These are phyloP conservation scores for Colletotrichum sp. DNA, from an alignment of 2,329 filamentous ascomycete species.

Conservation along the genomic window DNA sequence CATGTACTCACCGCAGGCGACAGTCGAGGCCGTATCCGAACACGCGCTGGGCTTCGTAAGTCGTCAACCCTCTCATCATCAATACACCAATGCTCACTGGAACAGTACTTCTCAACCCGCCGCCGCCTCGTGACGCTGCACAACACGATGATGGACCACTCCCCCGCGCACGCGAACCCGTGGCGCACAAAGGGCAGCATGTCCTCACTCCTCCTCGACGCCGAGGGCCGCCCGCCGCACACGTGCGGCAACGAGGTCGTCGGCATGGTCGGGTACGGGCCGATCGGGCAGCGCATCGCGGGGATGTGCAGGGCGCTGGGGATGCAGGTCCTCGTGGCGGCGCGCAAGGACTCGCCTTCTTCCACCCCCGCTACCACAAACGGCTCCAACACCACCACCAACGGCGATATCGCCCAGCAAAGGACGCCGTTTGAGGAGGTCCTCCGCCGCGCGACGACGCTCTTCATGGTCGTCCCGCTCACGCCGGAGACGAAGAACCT, in stretches of 20 bases:
- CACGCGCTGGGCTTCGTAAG: conserved; percentile 25
- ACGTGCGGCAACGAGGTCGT: conserved; percentile 30
- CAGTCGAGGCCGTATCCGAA: conserved; percentile 26
- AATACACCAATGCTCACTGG: not conserved
- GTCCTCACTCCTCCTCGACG: conserved; percentile 20
- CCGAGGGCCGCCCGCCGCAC: conserved; percentile 26
- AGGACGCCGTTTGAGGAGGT: conserved; percentile 23
- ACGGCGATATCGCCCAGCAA: not conserved
- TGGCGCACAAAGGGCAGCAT: conserved; percentile 23
- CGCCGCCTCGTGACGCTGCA: conserved; percentile 25
- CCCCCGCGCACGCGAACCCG: conserved; percentile 2
- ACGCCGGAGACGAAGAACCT: conserved; percentile 23
- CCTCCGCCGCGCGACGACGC: conserved; percentile 24
- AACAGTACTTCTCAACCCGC: conserved; percentile 26
- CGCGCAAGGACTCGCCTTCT: conserved; percentile 20
- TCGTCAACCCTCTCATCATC: not conserved
- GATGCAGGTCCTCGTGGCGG: conserved; percentile 28
- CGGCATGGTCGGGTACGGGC: conserved; percentile 31
- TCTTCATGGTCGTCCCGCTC: conserved; percentile 29
- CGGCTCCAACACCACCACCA: not conserved
- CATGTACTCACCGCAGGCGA: conserved; percentile 24
- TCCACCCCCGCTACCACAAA: not conserved
- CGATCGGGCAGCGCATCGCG: conserved; percentile 27
- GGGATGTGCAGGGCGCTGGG: conserved; percentile 25
- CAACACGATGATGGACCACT: conserved; percentile 22